Percentiles rank a stretch among this genome's conserved stretches.
Evolutionary conservation across 2,329 filamentous ascomycete genomes (phyloP).

Genomic region (Pseudopithomyces chartarum): DNA sequence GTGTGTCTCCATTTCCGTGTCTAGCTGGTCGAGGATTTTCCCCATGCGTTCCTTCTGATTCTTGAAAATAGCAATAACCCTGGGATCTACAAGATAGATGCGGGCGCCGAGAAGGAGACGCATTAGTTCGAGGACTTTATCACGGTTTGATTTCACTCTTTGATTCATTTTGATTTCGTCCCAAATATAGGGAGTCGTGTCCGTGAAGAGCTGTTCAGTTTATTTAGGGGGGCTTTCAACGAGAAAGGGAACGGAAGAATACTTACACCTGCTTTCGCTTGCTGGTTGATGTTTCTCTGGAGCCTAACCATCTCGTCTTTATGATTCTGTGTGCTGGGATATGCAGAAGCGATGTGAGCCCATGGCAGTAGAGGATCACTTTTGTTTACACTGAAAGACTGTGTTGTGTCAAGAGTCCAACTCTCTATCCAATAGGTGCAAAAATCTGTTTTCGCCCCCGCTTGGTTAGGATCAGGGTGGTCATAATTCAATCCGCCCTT

Average conservation of each 20-base stretch:
- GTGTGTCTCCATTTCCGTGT: conserved; percentile 7
- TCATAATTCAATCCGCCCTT: neutral
- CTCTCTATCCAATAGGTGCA: conserved; percentile 10
- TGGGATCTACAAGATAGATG: conserved; percentile 7
- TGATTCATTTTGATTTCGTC: neutral
- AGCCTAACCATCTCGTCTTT: conserved; percentile 5
- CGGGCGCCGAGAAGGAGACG: conserved; percentile 7
- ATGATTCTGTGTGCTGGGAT: neutral
- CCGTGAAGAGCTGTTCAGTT: neutral
- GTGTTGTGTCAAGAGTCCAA: neutral
- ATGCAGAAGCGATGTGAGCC: neutral
- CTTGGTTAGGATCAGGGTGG: conserved; percentile 5
- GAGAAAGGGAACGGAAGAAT: too few species aligned
- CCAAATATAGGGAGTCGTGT: neutral
- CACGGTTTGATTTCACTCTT: neutral
- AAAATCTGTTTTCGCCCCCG: neutral
- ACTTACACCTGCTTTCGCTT: conserved; percentile 2
- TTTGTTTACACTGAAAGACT: neutral
- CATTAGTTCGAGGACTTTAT: conserved; percentile 6
- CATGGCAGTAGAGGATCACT: neutral
- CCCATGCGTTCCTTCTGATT: conserved; percentile 14
- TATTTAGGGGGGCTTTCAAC: neutral
- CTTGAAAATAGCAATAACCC: conserved; percentile 5
- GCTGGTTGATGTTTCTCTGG: conserved; percentile 4
- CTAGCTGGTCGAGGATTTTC: conserved; percentile 7